Percentiles rank a stretch among this genome's conserved stretches.
Conservation (phyloP, 768 basidiomycete genomes). For the Hypholoma sublateritium region DNA sequence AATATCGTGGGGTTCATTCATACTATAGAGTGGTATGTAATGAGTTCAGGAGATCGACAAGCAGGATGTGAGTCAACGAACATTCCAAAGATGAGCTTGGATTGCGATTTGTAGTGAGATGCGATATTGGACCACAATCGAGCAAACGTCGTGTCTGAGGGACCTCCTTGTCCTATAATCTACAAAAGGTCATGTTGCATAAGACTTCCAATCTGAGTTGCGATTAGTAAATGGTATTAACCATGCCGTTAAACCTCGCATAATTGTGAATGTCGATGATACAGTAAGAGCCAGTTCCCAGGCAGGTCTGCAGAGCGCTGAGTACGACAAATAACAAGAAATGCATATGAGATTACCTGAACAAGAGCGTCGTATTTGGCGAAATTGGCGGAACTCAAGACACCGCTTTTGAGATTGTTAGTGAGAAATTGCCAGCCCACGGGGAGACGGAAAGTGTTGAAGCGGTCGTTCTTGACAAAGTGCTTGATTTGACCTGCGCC, state of each 20-base stretch:
- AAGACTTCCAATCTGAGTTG: neutral
- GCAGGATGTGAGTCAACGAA: slow-evolving; percentile 25
- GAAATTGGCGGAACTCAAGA: slow-evolving; percentile 43
- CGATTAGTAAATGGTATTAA: slow-evolving; percentile 17
- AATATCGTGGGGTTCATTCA: slow-evolving; percentile 67
- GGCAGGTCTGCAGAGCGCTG: slow-evolving; percentile 26
- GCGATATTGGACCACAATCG: slow-evolving; percentile 54
- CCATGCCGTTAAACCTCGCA: slow-evolving; percentile 51
- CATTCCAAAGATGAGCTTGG: slow-evolving; percentile 49
- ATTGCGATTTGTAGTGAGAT: slow-evolving; percentile 40
- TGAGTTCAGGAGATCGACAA: neutral
- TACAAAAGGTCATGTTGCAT: slow-evolving; percentile 10
- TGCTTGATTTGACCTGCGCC: slow-evolving; percentile 62
- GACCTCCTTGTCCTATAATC: slow-evolving; percentile 66
- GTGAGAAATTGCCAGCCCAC: slow-evolving; percentile 60
- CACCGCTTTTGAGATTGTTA: slow-evolving; percentile 34
- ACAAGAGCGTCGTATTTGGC: slow-evolving; percentile 53
- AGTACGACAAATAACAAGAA: too few species aligned
- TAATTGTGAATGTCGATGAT: slow-evolving; percentile 64
- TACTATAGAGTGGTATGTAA: slow-evolving; percentile 26
- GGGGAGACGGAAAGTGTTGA: slow-evolving; percentile 60
- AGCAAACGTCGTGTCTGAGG: slow-evolving; percentile 53
- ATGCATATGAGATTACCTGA: slow-evolving; percentile 30
- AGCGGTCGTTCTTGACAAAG: slow-evolving; percentile 53
- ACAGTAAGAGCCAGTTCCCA: slow-evolving; percentile 49